These are phyloP conservation scores for Cutaneotrichosporon sp. DNA, from an alignment of 1,284 basidiomycete species.

Conservation along the genomic window DNA sequence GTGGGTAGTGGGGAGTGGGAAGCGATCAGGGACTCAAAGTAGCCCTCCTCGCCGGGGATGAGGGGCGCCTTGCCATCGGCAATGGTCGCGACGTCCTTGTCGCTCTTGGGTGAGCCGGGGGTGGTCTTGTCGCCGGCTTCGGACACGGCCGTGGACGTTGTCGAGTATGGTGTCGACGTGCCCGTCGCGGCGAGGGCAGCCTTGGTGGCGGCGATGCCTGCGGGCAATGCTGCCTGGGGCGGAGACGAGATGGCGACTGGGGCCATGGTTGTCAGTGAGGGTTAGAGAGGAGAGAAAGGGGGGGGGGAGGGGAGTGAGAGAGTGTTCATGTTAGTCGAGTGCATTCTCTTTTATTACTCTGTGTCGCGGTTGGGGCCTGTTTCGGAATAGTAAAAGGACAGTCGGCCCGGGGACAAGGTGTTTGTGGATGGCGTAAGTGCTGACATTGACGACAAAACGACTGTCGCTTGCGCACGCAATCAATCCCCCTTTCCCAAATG, in stretches of 20 bases:
- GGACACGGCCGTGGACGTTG: slow-evolving; percentile 39
- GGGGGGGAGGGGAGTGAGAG: background rate
- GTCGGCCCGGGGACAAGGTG: no score
- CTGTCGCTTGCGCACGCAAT: no score
- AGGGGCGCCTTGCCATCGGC: slow-evolving; percentile 22
- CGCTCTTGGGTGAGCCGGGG: slow-evolving; percentile 12
- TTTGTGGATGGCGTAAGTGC: no score
- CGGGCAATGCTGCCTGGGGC: background rate
- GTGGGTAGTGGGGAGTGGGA: slow-evolving; percentile 30
- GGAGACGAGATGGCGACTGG: slow-evolving; percentile 9
- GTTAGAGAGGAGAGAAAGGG: background rate
- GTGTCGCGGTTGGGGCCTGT: no score
- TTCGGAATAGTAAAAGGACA: no score
- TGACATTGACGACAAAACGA: no score
- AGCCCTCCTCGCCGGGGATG: slow-evolving; percentile 26
- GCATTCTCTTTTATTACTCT: no score
- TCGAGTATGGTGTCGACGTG: slow-evolving; percentile 35
- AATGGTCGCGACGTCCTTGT: slow-evolving; percentile 20
- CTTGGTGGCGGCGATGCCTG: slow-evolving; percentile 9
- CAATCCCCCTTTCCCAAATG: no score
- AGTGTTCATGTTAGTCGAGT: background rate
- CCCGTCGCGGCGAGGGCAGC: slow-evolving; percentile 25
- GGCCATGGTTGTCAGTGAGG: slow-evolving; percentile 13
- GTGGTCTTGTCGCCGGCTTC: slow-evolving; percentile 29
- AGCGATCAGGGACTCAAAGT: slow-evolving; percentile 30